Percentiles rank a stretch among this genome's conserved stretches.
Evolutionary conservation across 495 filamentous ascomycete genomes (phyloP).

Genomic region (Venustampulla echinocandica): DNA sequence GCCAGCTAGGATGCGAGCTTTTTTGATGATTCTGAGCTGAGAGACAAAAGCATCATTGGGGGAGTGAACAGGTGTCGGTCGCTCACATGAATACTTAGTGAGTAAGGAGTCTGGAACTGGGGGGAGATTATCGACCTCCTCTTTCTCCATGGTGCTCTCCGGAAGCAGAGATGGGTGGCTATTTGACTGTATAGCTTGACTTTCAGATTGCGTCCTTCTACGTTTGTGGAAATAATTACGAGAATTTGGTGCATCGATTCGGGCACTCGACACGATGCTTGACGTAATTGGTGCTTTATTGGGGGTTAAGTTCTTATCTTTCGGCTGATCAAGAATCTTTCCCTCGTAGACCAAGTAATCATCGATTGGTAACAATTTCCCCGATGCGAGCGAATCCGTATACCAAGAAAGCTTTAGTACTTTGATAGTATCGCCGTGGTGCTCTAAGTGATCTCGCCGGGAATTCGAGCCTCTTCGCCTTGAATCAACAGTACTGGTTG

Average conservation of each 20-base stretch:
- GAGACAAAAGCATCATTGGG: constrained; percentile 73
- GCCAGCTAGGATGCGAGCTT: constrained; percentile 56
- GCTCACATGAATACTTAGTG: constrained; percentile 71
- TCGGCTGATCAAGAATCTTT: constrained; percentile 1
- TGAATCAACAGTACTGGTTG: neutral
- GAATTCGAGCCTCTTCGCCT: neutral
- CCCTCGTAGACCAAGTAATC: constrained; percentile 63
- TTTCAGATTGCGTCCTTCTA: neutral
- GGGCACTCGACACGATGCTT: constrained; percentile 27
- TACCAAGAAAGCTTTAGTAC: constrained; percentile 77
- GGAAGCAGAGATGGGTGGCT: constrained; percentile 38
- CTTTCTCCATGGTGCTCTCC: constrained; percentile 63
- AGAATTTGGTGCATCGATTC: constrained; percentile 6
- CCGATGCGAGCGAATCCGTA: constrained; percentile 46
- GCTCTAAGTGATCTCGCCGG: neutral
- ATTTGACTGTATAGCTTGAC: constrained; percentile 6
- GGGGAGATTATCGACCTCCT: constrained; percentile 41
- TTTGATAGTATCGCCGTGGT: constrained; percentile 35
- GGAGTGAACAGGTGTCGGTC: constrained; percentile 57
- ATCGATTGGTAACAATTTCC: constrained; percentile 45
- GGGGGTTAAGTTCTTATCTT: too few relatives aligned
- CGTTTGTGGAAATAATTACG: neutral
- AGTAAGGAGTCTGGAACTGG: constrained; percentile 65
- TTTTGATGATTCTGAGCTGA: constrained; percentile 65
- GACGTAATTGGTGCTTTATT: constrained; percentile 10